phyloP scores from a whole-genome alignment of 73 alveolate species.

The Durusdinium trenchii region DNA sequence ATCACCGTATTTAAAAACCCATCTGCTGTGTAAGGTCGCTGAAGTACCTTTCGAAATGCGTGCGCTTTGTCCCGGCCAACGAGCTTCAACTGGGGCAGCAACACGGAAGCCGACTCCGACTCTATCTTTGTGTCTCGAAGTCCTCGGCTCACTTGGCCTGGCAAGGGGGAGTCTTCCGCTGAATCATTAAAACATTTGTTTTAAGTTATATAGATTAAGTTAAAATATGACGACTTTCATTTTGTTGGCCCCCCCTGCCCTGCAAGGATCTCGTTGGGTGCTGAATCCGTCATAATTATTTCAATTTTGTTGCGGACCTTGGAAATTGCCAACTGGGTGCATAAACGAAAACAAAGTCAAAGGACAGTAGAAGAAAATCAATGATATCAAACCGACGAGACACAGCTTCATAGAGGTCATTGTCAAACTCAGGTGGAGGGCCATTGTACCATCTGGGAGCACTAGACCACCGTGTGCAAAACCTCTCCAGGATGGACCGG shows the following conservation, averaged over 20 bases:
- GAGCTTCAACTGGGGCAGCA: neutral
- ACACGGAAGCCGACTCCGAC: neutral
- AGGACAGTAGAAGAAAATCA: too few species aligned
- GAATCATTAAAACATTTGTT: too few species aligned
- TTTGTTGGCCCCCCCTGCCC: neutral
- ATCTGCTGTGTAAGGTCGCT: conserved; percentile 4
- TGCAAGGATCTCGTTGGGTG: neutral
- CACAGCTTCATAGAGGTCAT: neutral
- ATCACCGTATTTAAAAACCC: neutral
- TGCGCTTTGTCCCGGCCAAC: conserved; percentile 31
- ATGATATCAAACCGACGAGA: neutral
- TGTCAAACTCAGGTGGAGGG: neutral
- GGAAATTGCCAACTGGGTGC: neutral
- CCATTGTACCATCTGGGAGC: neutral
- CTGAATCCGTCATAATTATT: neutral
- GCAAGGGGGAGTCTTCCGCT: neutral
- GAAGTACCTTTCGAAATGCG: neutral
- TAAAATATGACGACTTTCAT: neutral
- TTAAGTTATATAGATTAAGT: neutral
- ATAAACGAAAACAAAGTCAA: neutral
- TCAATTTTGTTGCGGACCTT: neutral
- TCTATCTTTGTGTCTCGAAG: neutral
- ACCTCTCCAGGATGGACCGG: neutral
- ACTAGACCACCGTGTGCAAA: neutral
- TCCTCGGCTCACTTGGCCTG: neutral